A percentile compares a stretch with the other conserved stretches of the same genome.
These are phyloP conservation scores for Salicornia ramosissima DNA, from an alignment of 148 eudicot genomes.

Conservation along the genomic window DNA sequence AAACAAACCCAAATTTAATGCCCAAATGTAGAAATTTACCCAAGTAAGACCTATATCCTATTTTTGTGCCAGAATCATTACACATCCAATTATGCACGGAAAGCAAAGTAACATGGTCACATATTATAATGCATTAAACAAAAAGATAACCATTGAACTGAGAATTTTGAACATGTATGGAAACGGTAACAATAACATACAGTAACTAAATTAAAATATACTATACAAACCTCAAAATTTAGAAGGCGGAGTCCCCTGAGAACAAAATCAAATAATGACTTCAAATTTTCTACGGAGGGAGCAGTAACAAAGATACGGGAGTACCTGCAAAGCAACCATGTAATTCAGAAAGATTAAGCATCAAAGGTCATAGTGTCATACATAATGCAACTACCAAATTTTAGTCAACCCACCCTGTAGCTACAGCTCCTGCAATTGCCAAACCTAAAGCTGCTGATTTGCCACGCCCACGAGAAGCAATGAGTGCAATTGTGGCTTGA, in stretches of 20 bases:
- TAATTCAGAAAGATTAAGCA: neutral
- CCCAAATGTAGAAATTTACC: too few relatives aligned
- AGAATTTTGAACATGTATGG: neutral
- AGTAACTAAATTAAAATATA: neutral
- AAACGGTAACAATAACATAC: neutral
- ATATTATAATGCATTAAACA: neutral
- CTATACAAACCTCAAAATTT: slow-evolving; percentile 61
- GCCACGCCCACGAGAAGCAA: slow-evolving; percentile 95
- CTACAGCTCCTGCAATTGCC: slow-evolving; percentile 87
- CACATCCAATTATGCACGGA: neutral
- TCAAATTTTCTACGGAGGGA: slow-evolving; percentile 90
- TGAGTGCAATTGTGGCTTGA: slow-evolving; percentile 78
- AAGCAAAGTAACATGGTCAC: neutral
- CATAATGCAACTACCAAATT: slow-evolving; percentile 19
- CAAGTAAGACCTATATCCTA: neutral
- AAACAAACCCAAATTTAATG: too few relatives aligned
- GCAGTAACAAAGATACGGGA: slow-evolving; percentile 90
- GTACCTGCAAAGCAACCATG: slow-evolving; percentile 42
- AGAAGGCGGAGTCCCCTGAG: slow-evolving; percentile 70
- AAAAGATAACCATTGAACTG: neutral
- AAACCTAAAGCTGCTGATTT: slow-evolving; percentile 93
- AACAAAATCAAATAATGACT: slow-evolving; percentile 74
- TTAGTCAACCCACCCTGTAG: slow-evolving; percentile 48
- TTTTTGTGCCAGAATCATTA: neutral
- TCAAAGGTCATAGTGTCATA: neutral